A percentile compares a stretch with the other conserved stretches of the same genome.
Evolutionary conservation across 805 yeast species (phyloP).

Genomic region (Saccharomyces kudriavzevii): DNA sequence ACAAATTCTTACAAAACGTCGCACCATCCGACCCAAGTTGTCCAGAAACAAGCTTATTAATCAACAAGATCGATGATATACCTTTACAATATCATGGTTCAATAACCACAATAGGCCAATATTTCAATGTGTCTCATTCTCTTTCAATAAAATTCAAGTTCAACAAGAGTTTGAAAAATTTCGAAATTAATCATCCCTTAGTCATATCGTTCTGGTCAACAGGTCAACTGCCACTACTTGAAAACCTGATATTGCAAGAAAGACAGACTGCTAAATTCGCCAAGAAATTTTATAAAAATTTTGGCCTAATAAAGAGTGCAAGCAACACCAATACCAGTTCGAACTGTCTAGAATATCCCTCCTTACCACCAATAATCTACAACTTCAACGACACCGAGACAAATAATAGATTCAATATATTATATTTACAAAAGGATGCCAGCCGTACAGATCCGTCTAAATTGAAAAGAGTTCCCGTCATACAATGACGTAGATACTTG

Average conservation of each 20-base stretch:
- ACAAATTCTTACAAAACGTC: constrained; percentile 23
- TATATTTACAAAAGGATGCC: constrained; percentile 2
- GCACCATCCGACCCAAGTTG: constrained; percentile 22
- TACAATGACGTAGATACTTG: constrained; percentile 1
- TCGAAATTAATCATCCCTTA: constrained; percentile 44
- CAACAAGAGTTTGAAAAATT: constrained; percentile 38
- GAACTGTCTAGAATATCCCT: constrained; percentile 29
- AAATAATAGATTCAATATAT: constrained; percentile 15
- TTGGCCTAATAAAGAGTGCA: constrained; percentile 30
- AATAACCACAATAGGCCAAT: constrained; percentile 37
- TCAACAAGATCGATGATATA: constrained; percentile 23
- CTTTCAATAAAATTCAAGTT: constrained; percentile 42
- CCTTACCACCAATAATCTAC: constrained; percentile 29
- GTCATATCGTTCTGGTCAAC: constrained; percentile 48
- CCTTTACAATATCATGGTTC: constrained; percentile 39
- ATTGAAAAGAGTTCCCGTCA: constrained; percentile 4
- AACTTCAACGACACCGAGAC: constrained; percentile 15
- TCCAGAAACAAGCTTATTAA: constrained; percentile 23
- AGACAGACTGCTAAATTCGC: constrained; percentile 38
- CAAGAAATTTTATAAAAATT: constrained; percentile 27
- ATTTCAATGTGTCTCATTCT: constrained; percentile 47
- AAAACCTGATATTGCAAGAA: constrained; percentile 47
- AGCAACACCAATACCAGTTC: constrained; percentile 12
- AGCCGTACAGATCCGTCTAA: background rate
- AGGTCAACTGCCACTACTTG: constrained; percentile 39